Evolutionary conservation across 116 monocot genomes (phyloP), one percentile per base, ranked within the genome.

Genomic region (Iris pallida): DNA sequence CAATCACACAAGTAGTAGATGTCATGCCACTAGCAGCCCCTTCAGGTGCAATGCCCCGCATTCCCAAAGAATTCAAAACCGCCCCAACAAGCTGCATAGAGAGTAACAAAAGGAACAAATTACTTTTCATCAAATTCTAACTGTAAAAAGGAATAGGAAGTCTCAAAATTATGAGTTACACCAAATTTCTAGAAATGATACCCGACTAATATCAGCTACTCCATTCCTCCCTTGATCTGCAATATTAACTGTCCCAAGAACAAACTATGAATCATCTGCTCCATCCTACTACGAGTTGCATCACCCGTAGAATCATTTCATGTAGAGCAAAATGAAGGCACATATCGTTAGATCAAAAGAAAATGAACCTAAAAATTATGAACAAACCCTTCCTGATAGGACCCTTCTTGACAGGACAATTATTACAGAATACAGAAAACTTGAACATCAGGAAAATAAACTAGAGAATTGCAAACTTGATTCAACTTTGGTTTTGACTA

Each of bases 161-260:
- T 58, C 42, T 4, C 7, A 12, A 13, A 49, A 5, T 55, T 43
- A 43, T 41, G 10, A 51, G 7, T 51, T 51, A 7, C 13, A 9
- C 11, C 7, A 9, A 30, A 43, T 51, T 49, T 41, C 5, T 47
- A 61, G 53, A 16, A 47, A 61, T 15, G 11, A 64, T 84, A 95
- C 95, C 95, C 92, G 8, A 89, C 76, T 71, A 87, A 92, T 65
- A 96, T 81, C 0, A 80, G 73, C 42, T 74, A 81, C 55, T 96
- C 96, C 57, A 89, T 89, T 9, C 92, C 96, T 0, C 92, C 92
- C 17, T 65, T 92, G 53, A 89, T 75, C 45, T 92, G 65, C 61
- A 61, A 86, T 54, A 73, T 60, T 66, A 82, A 61, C 85, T 68
- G 14, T 87, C 87, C 69, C 81, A 87, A 71, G 78, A 71, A 16